Evolutionary conservation across 23 red algal genomes (phyloP).

Genomic region (Cyanidiococcus yangmingshanensis): DNA sequence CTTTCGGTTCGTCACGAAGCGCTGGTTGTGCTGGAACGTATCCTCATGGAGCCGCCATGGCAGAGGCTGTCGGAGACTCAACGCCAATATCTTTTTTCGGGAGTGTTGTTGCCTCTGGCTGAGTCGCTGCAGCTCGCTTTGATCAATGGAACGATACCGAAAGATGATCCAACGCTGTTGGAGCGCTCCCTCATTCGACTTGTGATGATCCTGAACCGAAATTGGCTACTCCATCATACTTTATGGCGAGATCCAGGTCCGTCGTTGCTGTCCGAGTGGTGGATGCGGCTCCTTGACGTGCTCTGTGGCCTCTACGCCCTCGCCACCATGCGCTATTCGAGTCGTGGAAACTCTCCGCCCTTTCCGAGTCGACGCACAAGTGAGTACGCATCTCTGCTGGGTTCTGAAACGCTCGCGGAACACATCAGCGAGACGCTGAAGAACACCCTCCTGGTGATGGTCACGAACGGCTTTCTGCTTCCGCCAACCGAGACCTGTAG

Average conservation of each 20-base stretch:
- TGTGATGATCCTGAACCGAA: conserved; percentile 36
- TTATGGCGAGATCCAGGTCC: conserved; percentile 29
- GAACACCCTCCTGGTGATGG: conserved; percentile 83
- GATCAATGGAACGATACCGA: conserved; percentile 34
- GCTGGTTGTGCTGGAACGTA: conserved; percentile 41
- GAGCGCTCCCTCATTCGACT: conserved; percentile 43
- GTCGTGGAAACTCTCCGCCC: background rate
- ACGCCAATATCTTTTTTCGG: background rate
- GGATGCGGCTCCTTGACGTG: conserved; percentile 42
- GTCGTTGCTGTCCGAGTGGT: conserved; percentile 23
- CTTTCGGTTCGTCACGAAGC: conserved; percentile 38
- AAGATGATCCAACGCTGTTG: conserved; percentile 29
- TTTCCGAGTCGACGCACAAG: conserved; percentile 9
- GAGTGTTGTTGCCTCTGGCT: conserved; percentile 8
- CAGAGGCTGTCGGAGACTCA: background rate
- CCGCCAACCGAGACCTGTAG: background rate
- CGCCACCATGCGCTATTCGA: conserved; percentile 18
- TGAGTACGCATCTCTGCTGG: background rate
- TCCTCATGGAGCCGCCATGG: conserved; percentile 22
- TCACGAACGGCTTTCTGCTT: conserved; percentile 41
- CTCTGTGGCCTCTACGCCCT: conserved; percentile 47
- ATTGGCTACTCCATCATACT: conserved; percentile 61
- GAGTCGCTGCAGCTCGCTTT: conserved; percentile 23
- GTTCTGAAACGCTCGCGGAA: conserved; percentile 43
- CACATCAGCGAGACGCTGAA: conserved; percentile 74